Percentiles rank a stretch among this genome's conserved stretches.
phyloP scores from a whole-genome alignment of 2,329 filamentous ascomycete species.

The Fusarium abutilonis region DNA sequence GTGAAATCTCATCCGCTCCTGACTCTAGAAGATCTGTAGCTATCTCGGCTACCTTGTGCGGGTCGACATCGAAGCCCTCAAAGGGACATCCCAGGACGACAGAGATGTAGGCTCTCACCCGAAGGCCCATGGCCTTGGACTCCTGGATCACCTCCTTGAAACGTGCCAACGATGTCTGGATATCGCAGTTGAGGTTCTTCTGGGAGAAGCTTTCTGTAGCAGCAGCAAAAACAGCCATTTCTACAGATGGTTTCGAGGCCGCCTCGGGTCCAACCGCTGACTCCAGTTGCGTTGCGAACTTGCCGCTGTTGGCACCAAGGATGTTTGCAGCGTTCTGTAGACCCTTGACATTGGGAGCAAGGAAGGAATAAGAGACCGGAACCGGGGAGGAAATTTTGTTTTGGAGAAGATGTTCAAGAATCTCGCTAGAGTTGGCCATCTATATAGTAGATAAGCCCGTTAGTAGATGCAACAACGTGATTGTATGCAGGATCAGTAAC shows the following conservation, averaged over 20 bases:
- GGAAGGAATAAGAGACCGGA: slow-evolving; percentile 79
- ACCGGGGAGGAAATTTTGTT: slow-evolving; percentile 62
- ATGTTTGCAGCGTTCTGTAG: slow-evolving; percentile 69
- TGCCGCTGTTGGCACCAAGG: slow-evolving; percentile 61
- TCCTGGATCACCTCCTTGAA: slow-evolving; percentile 76
- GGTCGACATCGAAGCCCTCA: slow-evolving; percentile 71
- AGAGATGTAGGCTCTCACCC: slow-evolving; percentile 82
- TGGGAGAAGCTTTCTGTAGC: slow-evolving; percentile 83
- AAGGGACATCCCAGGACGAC: slow-evolving; percentile 85
- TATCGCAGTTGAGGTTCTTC: slow-evolving; percentile 84
- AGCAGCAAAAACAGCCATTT: slow-evolving; percentile 83
- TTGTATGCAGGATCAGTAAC: slow-evolving; percentile 2
- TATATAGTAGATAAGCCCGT: slow-evolving; percentile 48
- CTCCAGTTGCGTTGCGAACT: slow-evolving; percentile 63
- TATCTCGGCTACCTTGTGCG: slow-evolving; percentile 71
- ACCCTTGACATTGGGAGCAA: slow-evolving; percentile 80
- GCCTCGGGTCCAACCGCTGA: slow-evolving; percentile 51
- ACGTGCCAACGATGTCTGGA: slow-evolving; percentile 75
- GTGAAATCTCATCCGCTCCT: slow-evolving; percentile 89
- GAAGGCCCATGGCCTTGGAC: slow-evolving; percentile 71
- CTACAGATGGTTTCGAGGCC: slow-evolving; percentile 62
- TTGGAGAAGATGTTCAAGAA: slow-evolving; percentile 74
- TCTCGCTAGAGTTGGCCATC: slow-evolving; percentile 83
- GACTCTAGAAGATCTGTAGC: slow-evolving; percentile 79
- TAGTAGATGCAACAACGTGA: slow-evolving; percentile 13